Base-by-base conservation (phyloP, 306 rosid species). In the Castanospermum australe region DNA sequence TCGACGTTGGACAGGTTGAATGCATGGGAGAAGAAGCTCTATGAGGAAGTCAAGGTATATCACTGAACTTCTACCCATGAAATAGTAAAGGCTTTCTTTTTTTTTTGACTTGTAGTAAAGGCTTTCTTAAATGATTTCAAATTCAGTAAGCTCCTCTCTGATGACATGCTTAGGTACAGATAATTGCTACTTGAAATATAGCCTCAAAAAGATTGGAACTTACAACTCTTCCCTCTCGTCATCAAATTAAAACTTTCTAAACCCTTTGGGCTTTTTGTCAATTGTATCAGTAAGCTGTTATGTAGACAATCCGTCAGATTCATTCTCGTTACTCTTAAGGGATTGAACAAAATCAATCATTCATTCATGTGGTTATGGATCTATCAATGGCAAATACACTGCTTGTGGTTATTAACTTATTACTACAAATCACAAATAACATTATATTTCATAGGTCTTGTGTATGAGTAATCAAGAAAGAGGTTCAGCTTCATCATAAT, bases 21-120 rank as follows among this genome's bases (percentile, higher is more conserved):
- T 70, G 88, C 91, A 5, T 93, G 97, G 97, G 98, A 89, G 84
- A 93, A 93, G 88, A 93, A 93, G 78, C 93, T 93, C 38, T 93
- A 87, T 4, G 89, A 93, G 55, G 94, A 93, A 86, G 98, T 93
- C 66, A 87, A 75, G 97, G 97, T 93, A 87, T 67, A 25, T 22
- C 36, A 80, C 83, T 25, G 24, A 66, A 28, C 77, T 66, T 17
- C 56, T 51, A 42, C 9, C 67, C 13, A 4, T 73, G n/a, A 28
- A 71, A 62, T 24, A 60, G 38, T n/a, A 39, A 47, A 71, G 32
- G 17, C 7, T 28, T 79, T 5, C 42, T 36, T 8, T n/a, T n/a
- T n/a, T n/a, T n/a, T n/a, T n/a, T n/a, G n/a, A n/a, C n/a, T n/a
- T n/a, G 67, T 24, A 60, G 38, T n/a, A 39, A 47, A 71, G 32